Evolutionary conservation across 352 stramenopile genomes (phyloP).

Genomic region (Phytopythium boreale): DNA sequence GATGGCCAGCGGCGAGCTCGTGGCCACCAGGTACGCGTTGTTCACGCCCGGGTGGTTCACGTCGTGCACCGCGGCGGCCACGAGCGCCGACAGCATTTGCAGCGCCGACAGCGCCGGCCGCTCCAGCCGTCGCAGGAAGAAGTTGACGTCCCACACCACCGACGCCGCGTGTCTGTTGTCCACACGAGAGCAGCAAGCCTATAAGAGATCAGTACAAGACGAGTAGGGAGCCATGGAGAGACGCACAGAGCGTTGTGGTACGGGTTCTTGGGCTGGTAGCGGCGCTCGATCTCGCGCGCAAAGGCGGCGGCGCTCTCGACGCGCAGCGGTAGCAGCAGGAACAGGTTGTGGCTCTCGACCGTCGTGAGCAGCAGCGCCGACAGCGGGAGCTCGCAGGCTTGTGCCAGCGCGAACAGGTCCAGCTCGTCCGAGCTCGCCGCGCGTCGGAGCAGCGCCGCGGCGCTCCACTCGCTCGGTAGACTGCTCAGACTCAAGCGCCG

Average conservation of each 20-base stretch:
- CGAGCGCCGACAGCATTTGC: slow-evolving; percentile 73
- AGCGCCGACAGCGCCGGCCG: slow-evolving; percentile 29
- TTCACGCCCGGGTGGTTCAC: slow-evolving; percentile 91
- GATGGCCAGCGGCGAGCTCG: slow-evolving; percentile 82
- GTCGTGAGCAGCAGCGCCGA: slow-evolving; percentile 61
- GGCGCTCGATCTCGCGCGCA: slow-evolving; percentile 56
- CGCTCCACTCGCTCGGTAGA: slow-evolving; percentile 23
- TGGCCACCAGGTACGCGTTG: slow-evolving; percentile 89
- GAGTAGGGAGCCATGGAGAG: not conserved
- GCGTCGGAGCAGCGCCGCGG: slow-evolving; percentile 32
- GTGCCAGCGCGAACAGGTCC: slow-evolving; percentile 48
- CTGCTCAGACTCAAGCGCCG: not conserved
- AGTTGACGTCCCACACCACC: slow-evolving; percentile 73
- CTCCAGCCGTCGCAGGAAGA: slow-evolving; percentile 51
- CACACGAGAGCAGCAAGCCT: not conserved
- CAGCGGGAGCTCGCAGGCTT: slow-evolving; percentile 43
- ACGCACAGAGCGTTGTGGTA: slow-evolving; percentile 80
- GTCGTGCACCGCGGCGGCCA: slow-evolving; percentile 91
- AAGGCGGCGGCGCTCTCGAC: slow-evolving; percentile 55
- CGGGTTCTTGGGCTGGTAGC: slow-evolving; percentile 69
- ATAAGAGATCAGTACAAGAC: not conserved
- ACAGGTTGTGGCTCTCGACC: slow-evolving; percentile 63
- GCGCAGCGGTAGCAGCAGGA: slow-evolving; percentile 47
- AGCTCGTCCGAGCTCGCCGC: slow-evolving; percentile 38
- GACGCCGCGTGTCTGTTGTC: slow-evolving; percentile 63